Evolutionary conservation across 805 yeast genomes (phyloP), one percentile per base, ranked within the genome.

Genomic region (Candida silvatica): DNA sequence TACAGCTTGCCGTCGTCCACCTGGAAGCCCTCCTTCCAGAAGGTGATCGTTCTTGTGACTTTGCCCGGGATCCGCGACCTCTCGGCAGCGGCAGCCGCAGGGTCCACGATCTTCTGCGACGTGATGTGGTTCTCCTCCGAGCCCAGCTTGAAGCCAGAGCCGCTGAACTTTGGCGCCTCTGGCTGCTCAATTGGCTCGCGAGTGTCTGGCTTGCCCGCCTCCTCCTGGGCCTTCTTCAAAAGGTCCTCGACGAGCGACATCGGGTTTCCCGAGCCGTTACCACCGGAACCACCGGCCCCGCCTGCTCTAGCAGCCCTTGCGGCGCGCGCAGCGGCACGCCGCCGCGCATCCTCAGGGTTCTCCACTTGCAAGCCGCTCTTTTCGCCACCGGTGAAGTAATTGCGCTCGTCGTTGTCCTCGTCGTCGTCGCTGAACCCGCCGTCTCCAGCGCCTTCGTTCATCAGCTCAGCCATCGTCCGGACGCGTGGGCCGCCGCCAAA

Each of bases 1-100:
- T 72, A 80, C 37, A 92, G 67, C 17, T 74, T 74, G 2, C 97
- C 97, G 32, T 88, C 95, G 22, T 92, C 97, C 18, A 92, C 87
- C 42, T 86, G 85, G 60, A 92, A 92, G 2, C 98, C 98, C 50
- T 92, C 90, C 46, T 77, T 80, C 98, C 98, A 92, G 56, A 92
- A 90, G 0, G 94, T 85, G 42, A 92, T 80, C 29, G 82, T 82
- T 51, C 97, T 71, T 14, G 71, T 68, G 4, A 80, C 95, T 39
- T 74, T 77, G 27, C 61, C 65, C 2, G 52, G 52, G 5, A 49
- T 43, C 7, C 29, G 29, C 8, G 34, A 39, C 17, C 18, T 20
- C 4, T 27, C 29, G 17, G 40, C 35, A 8, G 49, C 40, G 12
- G 7, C 24, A n/a, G n/a, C n/a, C 6, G 42, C 35, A 2, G 66